Percentiles rank a stretch among this genome's conserved stretches.
These are phyloP conservation scores for Lipomyces mesembrius DNA, from an alignment of 805 yeast genomes.

Conservation along the genomic window DNA sequence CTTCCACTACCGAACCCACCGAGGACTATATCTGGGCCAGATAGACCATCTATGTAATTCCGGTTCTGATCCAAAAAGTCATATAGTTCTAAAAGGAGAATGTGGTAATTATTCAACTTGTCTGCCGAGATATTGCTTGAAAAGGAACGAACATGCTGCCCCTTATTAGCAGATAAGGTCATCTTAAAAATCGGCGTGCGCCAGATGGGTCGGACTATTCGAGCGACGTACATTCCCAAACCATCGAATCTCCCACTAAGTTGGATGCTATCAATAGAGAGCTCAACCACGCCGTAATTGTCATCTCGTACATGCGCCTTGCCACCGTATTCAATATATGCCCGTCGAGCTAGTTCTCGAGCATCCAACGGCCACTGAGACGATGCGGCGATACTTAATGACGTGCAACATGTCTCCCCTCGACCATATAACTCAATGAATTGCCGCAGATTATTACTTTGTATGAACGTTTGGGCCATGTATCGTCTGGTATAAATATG, in stretches of 20 bases:
- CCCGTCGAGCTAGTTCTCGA: conserved; percentile 44
- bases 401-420: conserved; percentile 87
- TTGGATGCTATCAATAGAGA: conserved; percentile 55
- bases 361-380: conserved; percentile 46
- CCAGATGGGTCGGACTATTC: conserved; percentile 84
- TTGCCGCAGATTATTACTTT: conserved; percentile 66
- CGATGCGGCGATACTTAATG: conserved; percentile 76
- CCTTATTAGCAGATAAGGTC: not conserved
- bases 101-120: conserved; percentile 43
- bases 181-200: conserved; percentile 62
- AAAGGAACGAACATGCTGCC: conserved; percentile 11
- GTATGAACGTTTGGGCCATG: conserved; percentile 76
- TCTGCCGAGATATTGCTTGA: conserved; percentile 27
- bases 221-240: conserved; percentile 72
- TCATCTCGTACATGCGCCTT: conserved; percentile 44
- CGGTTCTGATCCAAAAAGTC: conserved; percentile 52
- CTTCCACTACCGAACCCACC: conserved; percentile 42
- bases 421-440: conserved; percentile 81
- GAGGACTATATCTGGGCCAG: conserved; percentile 41
- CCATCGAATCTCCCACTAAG: conserved; percentile 93
- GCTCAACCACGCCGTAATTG: conserved; percentile 24
- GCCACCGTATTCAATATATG: conserved; percentile 48
- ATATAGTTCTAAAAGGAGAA: conserved; percentile 43
- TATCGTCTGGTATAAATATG: conserved; percentile 76
- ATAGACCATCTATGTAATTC: conserved; percentile 52